phyloP scores from a whole-genome alignment of 805 yeast genomes.

The Ogataea nitratoaversa region DNA sequence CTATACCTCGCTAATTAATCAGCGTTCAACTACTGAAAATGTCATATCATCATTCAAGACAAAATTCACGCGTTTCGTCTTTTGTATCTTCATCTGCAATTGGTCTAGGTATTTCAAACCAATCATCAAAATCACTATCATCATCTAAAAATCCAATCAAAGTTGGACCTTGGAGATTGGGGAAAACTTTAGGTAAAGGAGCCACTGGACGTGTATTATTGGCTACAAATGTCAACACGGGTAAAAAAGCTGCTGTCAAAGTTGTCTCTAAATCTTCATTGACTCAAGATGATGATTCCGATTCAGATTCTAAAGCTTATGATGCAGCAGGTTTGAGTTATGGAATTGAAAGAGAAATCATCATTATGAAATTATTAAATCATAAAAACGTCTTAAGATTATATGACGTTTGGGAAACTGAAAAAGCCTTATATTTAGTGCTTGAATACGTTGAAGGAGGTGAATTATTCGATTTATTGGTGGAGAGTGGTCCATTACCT shows the following conservation, averaged over 20 bases:
- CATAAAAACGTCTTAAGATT: slow-evolving; percentile 77
- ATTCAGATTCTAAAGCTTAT: slow-evolving; percentile 32
- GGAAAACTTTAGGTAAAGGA: slow-evolving; percentile 94
- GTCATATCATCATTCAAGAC: slow-evolving; percentile 50
- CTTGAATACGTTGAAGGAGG: slow-evolving; percentile 97
- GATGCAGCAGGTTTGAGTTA: slow-evolving; percentile 61
- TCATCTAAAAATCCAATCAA: slow-evolving; percentile 36
- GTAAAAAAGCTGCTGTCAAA: slow-evolving; percentile 92
- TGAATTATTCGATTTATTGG: slow-evolving; percentile 86
- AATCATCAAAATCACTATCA: slow-evolving; percentile 14
- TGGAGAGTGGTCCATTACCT: slow-evolving; percentile 81
- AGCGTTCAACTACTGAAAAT: slow-evolving; percentile 10
- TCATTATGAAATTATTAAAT: slow-evolving; percentile 75
- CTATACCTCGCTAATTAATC: too few species aligned
- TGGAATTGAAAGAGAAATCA: slow-evolving; percentile 83
- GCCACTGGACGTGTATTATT: slow-evolving; percentile 92
- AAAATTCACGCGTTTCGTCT: slow-evolving; percentile 56
- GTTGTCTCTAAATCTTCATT: slow-evolving; percentile 85
- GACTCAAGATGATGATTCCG: slow-evolving; percentile 24
- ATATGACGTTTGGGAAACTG: slow-evolving; percentile 86
- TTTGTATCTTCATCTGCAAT: slow-evolving; percentile 41
- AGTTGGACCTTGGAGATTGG: slow-evolving; percentile 95
- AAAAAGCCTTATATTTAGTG: slow-evolving; percentile 76
- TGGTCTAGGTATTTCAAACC: slow-evolving; percentile 28
- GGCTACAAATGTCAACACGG: slow-evolving; percentile 81